Conservation (phyloP, 768 basidiomycete species). For the Strobilomyces echinocephalus region DNA sequence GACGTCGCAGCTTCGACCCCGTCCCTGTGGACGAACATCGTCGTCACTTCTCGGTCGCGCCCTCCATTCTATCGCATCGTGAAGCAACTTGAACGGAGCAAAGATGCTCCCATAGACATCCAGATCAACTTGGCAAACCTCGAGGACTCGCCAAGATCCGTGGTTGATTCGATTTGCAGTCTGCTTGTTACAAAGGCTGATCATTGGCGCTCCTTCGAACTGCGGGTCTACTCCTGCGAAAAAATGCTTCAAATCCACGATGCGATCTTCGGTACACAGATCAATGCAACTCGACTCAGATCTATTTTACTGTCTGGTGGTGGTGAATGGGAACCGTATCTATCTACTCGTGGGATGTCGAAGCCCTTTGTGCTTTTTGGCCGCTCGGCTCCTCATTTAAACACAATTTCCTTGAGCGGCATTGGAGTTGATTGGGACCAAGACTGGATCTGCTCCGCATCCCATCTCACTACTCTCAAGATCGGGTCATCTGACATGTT, state of each 20-base stretch:
- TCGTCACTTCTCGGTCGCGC: background rate
- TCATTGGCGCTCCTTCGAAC: background rate
- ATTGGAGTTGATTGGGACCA: background rate
- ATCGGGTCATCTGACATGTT: fast-evolving
- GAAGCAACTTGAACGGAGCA: background rate
- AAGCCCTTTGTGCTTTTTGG: background rate
- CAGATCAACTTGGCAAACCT: background rate
- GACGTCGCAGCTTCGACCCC: too few relatives aligned
- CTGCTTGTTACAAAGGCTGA: background rate
- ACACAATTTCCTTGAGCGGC: background rate
- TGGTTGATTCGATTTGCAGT: background rate
- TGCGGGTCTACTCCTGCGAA: fast-evolving
- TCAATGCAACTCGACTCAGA: background rate
- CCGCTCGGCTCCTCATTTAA: background rate
- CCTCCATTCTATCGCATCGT: background rate
- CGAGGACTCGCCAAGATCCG: too few relatives aligned
- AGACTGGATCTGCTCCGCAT: background rate
- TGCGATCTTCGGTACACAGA: background rate
- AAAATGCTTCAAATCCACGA: background rate
- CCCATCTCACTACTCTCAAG: background rate
- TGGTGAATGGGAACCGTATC: background rate
- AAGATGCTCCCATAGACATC: background rate
- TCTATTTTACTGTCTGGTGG: background rate
- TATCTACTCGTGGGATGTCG: background rate
- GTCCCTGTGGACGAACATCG: background rate